phyloP scores from a whole-genome alignment of 2,329 filamentous ascomycete genomes.

The Beauveria bassiana region DNA sequence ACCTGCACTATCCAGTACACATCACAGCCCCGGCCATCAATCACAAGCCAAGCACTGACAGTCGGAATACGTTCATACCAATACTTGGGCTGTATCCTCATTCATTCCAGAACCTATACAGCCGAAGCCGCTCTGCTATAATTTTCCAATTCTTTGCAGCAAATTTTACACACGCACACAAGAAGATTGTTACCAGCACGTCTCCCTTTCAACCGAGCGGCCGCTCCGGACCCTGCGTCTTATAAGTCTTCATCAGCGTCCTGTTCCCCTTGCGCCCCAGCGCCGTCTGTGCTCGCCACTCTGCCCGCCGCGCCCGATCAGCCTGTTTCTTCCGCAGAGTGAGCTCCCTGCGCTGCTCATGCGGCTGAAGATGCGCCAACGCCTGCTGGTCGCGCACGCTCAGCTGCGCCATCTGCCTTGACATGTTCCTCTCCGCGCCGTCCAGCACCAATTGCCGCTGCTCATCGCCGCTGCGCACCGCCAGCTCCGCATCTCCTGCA shows the following conservation, averaged over 20 bases:
- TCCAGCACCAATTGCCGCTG: neutral
- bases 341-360: constrained; percentile 6
- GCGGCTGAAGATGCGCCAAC: constrained; percentile 6
- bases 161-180: neutral
- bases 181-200: neutral
- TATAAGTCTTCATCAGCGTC: constrained; percentile 6
- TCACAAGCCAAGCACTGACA: neutral
- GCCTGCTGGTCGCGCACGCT: constrained; percentile 6
- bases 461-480: neutral
- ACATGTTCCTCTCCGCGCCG: neutral
- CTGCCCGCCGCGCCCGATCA: neutral
- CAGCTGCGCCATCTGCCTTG: constrained; percentile 7
- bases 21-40: neutral
- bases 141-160: neutral
- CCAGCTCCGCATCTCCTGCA: neutral
- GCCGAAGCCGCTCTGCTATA: neutral
- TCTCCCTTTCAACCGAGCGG: neutral
- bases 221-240: neutral
- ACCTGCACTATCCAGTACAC: too few species aligned
- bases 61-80: neutral
- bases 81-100: neutral
- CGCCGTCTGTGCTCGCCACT: neutral
- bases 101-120: neutral
- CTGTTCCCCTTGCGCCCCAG: constrained; percentile 10
- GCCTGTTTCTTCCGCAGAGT: neutral